phyloP scores from a whole-genome alignment of 2,329 filamentous ascomycete species.

The Monilinia aucupariae region DNA sequence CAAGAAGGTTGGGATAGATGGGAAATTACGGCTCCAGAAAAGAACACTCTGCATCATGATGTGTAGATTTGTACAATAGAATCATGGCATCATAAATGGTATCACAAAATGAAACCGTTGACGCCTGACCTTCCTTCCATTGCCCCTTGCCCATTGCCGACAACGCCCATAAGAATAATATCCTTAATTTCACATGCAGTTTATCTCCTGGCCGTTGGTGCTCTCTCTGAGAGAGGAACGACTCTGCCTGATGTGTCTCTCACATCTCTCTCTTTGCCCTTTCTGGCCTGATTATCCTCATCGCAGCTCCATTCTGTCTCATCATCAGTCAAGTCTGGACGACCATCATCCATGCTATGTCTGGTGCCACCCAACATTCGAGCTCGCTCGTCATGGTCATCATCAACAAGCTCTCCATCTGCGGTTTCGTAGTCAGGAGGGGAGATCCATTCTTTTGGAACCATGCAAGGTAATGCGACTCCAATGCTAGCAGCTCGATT shows the following conservation, averaged over 20 bases:
- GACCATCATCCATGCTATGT: constrained; percentile 30
- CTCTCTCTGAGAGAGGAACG: constrained; percentile 49
- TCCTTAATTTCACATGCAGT: constrained; percentile 14
- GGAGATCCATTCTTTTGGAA: constrained; percentile 75
- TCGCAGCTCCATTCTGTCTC: constrained; percentile 43
- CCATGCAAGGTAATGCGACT: constrained; percentile 72
- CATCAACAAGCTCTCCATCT: constrained; percentile 60
- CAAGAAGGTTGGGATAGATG: constrained; percentile 61
- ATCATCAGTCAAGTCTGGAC: constrained; percentile 26
- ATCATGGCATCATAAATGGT: constrained; percentile 24
- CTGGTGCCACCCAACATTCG: constrained; percentile 48
- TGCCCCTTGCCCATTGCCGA: constrained; percentile 22
- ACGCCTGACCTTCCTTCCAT: constrained; percentile 15
- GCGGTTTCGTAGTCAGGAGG: constrained; percentile 70
- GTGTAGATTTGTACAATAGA: constrained; percentile 18
- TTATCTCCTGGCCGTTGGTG: constrained; percentile 36
- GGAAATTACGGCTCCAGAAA: not conserved
- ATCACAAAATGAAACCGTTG: constrained; percentile 20
- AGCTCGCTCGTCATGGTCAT: constrained; percentile 50
- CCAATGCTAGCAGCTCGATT: constrained; percentile 83
- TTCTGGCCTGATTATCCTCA: constrained; percentile 40
- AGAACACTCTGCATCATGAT: constrained; percentile 10
- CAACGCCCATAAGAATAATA: constrained; percentile 15
- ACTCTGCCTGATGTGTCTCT: constrained; percentile 48
- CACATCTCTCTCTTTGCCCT: constrained; percentile 36